Base-by-base conservation (phyloP, 768 basidiomycete species). In the Amanita polypyramis region DNA sequence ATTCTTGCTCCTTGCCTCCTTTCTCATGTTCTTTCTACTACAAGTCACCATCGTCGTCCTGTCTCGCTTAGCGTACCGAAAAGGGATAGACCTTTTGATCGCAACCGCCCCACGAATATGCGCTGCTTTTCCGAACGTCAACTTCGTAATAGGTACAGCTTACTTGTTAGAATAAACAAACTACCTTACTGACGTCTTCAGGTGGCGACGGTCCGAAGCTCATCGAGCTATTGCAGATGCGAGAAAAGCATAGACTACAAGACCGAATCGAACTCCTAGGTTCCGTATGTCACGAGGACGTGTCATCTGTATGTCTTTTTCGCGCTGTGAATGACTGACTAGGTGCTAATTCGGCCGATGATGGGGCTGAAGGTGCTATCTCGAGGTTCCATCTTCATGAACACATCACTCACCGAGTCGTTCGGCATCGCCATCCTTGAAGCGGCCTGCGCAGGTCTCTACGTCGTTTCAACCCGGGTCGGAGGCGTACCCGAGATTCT, bases 361-460 rank as follows among this genome's bases (percentile, higher is more conserved):
- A 7, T 27, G 25, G 23, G 1, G 2, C 41, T 36, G 10, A 54
- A 93, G 90, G 82, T 96, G n/a, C 75, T 99, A 9, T 70, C 72
- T 5, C 80, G 80, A 36, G 96, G 94, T 1, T 75, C 88, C 10
- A 93, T 99, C 51, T 99, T 85, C 65, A 72, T 99, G 70, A 96
- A 94, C 58, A 94, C 96, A 0, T 94, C 92, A 0, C 74, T 98
- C 20, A 98, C 95, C 1, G 96, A 98, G 61, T 79, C 96, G 0
- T 99, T 98, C 55, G 95, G 96, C 0, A 98, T 95, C 54, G 89
- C 87, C n/a, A 93, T 95, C 54, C 75, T 99, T 36, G 96, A 99
- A 68, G 96, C 95, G 0, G 96, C 96, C 0, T 94, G 89, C 54
- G 81, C 91, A 0, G 95, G 96, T 1, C 72, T 97, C 12, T 95